A percentile compares a stretch with the other conserved stretches of the same genome.
Evolutionary conservation across 768 basidiomycete genomes (phyloP).

Genomic region (Tulasnella sp.): DNA sequence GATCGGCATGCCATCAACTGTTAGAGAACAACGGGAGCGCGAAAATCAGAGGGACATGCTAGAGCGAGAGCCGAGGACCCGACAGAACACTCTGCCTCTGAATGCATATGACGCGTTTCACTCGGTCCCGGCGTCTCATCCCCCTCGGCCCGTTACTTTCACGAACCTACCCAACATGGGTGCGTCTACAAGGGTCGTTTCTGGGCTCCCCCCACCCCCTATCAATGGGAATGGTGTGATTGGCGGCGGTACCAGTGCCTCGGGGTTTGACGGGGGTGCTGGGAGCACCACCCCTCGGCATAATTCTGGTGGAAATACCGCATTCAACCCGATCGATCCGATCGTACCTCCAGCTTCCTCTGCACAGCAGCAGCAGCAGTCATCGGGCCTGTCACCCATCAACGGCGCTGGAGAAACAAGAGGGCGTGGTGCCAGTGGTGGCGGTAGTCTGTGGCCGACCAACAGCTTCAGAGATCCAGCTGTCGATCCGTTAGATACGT

Average conservation of each 20-base stretch:
- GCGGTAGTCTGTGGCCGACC: neutral
- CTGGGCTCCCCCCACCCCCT: neutral
- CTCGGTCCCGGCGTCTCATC: constrained; percentile 38
- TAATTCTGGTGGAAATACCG: neutral
- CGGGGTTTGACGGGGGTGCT: neutral
- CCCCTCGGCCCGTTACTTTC: constrained; percentile 24
- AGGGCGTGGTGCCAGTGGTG: neutral
- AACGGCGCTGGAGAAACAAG: neutral
- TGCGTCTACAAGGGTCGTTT: neutral
- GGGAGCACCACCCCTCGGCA: neutral
- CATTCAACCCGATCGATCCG: neutral
- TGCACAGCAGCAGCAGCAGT: too few relatives aligned
- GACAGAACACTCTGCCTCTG: constrained; percentile 33
- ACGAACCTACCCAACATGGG: neutral
- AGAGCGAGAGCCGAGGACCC: constrained; percentile 31
- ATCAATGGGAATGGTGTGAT: neutral
- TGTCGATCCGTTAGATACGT: constrained; percentile 3
- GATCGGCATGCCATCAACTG: constrained; percentile 25
- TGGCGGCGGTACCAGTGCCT: too few relatives aligned
- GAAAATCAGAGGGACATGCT: constrained; percentile 41
- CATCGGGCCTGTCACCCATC: too few relatives aligned
- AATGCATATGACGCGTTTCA: constrained; percentile 73
- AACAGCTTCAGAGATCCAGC: neutral
- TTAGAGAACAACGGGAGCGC: constrained; percentile 27
- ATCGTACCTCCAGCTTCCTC: too few relatives aligned